Conservation (phyloP, 1,284 basidiomycete genomes). For the Ceratobasidium papillatum region DNA sequence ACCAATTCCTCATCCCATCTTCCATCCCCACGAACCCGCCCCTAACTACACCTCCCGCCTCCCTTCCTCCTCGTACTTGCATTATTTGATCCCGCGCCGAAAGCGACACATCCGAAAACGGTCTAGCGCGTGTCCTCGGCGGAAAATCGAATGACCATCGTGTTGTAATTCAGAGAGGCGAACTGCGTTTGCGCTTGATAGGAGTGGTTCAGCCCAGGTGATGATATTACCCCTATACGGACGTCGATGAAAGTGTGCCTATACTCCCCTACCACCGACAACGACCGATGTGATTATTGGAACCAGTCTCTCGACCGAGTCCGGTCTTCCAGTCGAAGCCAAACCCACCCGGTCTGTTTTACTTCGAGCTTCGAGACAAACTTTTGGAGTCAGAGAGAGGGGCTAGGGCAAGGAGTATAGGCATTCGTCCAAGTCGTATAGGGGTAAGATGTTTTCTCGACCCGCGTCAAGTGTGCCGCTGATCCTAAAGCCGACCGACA, state of each 20-base stretch:
- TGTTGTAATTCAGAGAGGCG: conserved; percentile 3
- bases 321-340: too few relatives aligned
- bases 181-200: neutral
- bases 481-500: neutral
- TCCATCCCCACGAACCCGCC: neutral
- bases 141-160: conserved; percentile 8
- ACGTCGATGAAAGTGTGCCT: too few relatives aligned
- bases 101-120: neutral
- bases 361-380: neutral
- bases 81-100: conserved; percentile 17
- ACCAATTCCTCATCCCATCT: neutral
- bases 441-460: too few relatives aligned
- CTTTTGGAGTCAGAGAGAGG: neutral
- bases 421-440: neutral
- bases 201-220: neutral
- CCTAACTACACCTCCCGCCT: neutral
- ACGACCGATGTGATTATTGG: neutral
- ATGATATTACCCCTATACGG: neutral
- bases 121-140: neutral
- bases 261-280: conserved; percentile 8
- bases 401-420: neutral
- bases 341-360: too few relatives aligned
- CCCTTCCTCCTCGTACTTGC: neutral
- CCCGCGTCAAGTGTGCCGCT: neutral
- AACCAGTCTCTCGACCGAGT: neutral